These are phyloP conservation scores for Cutaneotrichosporon cutaneum DNA, from an alignment of 1,284 basidiomycete genomes.

Conservation along the genomic window DNA sequence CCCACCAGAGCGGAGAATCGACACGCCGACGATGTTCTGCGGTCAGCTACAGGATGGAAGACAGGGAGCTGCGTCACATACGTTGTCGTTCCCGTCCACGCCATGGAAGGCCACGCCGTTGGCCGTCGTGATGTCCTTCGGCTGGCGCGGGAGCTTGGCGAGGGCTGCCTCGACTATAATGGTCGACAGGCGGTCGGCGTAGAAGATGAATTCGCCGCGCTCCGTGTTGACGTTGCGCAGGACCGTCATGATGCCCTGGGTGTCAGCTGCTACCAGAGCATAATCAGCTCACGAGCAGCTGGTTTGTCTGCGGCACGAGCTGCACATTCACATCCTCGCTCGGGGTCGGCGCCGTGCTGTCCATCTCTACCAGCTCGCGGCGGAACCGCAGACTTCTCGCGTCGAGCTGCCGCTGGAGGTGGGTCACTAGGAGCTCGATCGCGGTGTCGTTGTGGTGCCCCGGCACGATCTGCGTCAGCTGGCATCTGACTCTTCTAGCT, in stretches of 20 bases:
- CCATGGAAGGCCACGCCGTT: constrained; percentile 63
- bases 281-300: constrained; percentile 62
- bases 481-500: constrained; percentile 30
- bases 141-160: constrained; percentile 70
- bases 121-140: constrained; percentile 69
- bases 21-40: constrained; percentile 46
- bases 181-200: constrained; percentile 73
- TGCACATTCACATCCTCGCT: constrained; percentile 46
- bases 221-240: constrained; percentile 69
- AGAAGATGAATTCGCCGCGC: constrained; percentile 70
- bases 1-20: constrained; percentile 62
- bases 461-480: constrained; percentile 72
- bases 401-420: constrained; percentile 79
- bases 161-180: constrained; percentile 82
- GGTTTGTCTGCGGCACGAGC: constrained; percentile 74
- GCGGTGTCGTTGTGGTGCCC: constrained; percentile 77
- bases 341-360: constrained; percentile 20
- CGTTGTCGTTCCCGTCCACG: constrained; percentile 56
- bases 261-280: neutral
- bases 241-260: constrained; percentile 82
- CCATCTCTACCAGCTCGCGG: constrained; percentile 59
- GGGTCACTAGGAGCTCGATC: constrained; percentile 88
- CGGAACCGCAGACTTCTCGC: constrained; percentile 73
- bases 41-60: neutral
- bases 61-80: constrained; percentile 15